Evolutionary conservation across 495 filamentous ascomycete species (phyloP).

Genomic region (Talaromyces ruber): DNA sequence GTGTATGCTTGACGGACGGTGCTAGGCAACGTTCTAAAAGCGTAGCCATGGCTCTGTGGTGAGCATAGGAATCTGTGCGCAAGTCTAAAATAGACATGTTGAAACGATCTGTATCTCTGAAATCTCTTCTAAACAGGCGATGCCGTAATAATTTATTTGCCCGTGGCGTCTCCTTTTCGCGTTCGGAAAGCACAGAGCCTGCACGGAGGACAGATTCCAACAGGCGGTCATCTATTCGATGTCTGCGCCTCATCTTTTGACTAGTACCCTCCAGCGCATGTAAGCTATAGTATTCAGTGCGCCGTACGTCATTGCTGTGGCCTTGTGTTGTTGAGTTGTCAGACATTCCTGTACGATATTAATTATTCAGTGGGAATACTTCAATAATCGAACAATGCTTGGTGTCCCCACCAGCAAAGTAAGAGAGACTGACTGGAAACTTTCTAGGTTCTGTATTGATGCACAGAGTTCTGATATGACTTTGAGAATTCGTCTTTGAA

Average conservation of each 20-base stretch:
- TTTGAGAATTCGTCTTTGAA: no score
- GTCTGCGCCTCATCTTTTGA: background rate
- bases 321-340: background rate
- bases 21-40: background rate
- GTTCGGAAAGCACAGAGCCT: background rate
- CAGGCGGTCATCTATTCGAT: background rate
- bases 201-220: background rate
- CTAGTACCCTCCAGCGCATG: background rate
- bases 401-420: no score
- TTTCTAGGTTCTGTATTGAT: no score
- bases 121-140: background rate
- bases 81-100: no score
- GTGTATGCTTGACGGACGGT: background rate
- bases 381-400: no score
- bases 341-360: background rate
- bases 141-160: background rate
- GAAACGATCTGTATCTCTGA: background rate
- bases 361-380: no score
- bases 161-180: background rate
- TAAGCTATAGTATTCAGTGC: background rate
- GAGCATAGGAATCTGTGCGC: no score
- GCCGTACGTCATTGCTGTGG: background rate
- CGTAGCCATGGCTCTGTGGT: no score
- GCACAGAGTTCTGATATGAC: no score
- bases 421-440: no score